phyloP scores from a whole-genome alignment of 208 protist species.

The Trypanosoma grayi region DNA sequence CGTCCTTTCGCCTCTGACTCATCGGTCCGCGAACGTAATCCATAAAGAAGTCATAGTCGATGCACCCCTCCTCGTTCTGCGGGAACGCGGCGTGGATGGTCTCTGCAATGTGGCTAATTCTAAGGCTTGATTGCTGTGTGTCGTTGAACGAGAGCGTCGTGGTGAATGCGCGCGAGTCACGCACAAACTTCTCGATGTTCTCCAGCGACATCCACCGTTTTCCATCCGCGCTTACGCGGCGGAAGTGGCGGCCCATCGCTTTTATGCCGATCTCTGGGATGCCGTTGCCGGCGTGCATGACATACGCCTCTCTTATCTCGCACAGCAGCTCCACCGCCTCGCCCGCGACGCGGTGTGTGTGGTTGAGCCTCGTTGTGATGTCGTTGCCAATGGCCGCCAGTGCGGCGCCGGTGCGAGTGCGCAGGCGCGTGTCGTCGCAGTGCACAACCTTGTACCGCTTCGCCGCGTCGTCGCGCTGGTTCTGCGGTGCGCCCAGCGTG shows the following conservation, averaged over 20 bases:
- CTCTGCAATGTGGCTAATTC: slow-evolving; percentile 36
- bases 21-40: slow-evolving; percentile 84
- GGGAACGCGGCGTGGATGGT: slow-evolving; percentile 72
- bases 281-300: slow-evolving; percentile 67
- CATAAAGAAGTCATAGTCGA: slow-evolving; percentile 90
- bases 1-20: slow-evolving; percentile 76
- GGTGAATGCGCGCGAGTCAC: slow-evolving; percentile 60
- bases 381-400: slow-evolving; percentile 32
- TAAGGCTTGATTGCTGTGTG: slow-evolving; percentile 38
- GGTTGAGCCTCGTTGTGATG: slow-evolving; percentile 31
- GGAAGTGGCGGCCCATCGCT: slow-evolving; percentile 86
- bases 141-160: slow-evolving; percentile 30
- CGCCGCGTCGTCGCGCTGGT: slow-evolving; percentile 76
- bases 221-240: slow-evolving; percentile 59
- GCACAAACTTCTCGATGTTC: slow-evolving; percentile 67
- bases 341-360: slow-evolving; percentile 45
- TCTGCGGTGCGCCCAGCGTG: slow-evolving; percentile 63
- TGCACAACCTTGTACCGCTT: slow-evolving; percentile 85
- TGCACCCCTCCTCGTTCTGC: slow-evolving; percentile 39
- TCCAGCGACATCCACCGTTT: slow-evolving; percentile 80
- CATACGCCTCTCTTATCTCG: slow-evolving; percentile 77
- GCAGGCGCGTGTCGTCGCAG: slow-evolving; percentile 67
- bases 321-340: slow-evolving; percentile 43
- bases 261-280: slow-evolving; percentile 91
- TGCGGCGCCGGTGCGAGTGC: slow-evolving; percentile 35